phyloP scores from a whole-genome alignment of 1,284 basidiomycete species.

The Fomitiporia mediterranea region DNA sequence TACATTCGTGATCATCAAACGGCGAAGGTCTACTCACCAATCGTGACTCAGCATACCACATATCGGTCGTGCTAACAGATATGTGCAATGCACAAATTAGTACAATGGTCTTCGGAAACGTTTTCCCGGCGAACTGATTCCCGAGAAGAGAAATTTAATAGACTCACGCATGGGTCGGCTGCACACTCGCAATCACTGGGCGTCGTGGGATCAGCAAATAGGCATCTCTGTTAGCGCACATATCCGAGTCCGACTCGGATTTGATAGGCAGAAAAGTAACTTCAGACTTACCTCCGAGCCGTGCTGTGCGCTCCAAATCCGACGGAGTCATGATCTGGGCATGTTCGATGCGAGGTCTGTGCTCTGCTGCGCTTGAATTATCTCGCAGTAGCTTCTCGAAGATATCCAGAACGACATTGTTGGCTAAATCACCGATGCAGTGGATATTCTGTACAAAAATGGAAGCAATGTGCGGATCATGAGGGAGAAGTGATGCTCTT shows the following conservation, averaged over 20 bases:
- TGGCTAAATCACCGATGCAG: conserved; percentile 89
- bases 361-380: conserved; percentile 21
- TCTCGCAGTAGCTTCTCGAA: conserved; percentile 55
- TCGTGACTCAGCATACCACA: conserved; percentile 84
- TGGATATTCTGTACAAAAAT: conserved; percentile 66
- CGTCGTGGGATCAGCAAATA: background rate
- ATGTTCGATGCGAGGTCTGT: conserved; percentile 46
- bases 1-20: background rate
- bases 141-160: background rate
- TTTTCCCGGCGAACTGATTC: too few species aligned
- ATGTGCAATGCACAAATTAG: conserved; percentile 2
- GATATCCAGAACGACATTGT: conserved; percentile 74
- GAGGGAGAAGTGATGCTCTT: background rate
- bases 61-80: conserved; percentile 73
- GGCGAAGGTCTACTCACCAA: conserved; percentile 42
- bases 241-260: conserved; percentile 2
- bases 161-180: conserved; percentile 67
- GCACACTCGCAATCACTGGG: conserved; percentile 47
- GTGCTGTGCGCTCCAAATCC: conserved; percentile 41
- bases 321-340: conserved; percentile 43
- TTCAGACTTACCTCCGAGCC: conserved; percentile 35
- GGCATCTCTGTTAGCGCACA: background rate
- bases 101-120: too few species aligned
- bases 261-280: background rate
- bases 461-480: conserved; percentile 1